phyloP scores from a whole-genome alignment of 306 rosid genomes.

The Elaeagnus macrophylla region DNA sequence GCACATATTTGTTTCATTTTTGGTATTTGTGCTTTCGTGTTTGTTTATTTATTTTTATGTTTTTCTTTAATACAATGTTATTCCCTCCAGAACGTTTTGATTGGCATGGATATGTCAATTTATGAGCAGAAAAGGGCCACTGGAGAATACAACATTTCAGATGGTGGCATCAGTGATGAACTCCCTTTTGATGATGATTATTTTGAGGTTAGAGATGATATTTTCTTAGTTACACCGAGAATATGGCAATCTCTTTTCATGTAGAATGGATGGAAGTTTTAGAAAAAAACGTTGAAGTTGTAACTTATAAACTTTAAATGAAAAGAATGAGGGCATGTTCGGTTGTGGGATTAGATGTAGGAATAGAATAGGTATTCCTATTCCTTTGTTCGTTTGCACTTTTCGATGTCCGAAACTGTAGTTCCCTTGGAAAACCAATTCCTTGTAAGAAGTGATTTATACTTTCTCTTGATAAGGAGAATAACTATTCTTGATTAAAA shows the following conservation, averaged over 20 bases:
- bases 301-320: background rate
- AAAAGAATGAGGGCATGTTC: background rate
- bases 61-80: conserved; percentile 19
- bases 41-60: conserved; percentile 4
- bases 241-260: background rate
- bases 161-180: conserved; percentile 34
- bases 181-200: conserved; percentile 50
- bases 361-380: too few relatives aligned
- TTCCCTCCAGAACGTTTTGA: conserved; percentile 59
- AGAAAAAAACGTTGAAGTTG: background rate
- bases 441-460: too few relatives aligned
- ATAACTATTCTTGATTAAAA: too few relatives aligned
- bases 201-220: conserved; percentile 46
- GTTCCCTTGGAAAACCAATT: too few relatives aligned
- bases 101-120: conserved; percentile 74
- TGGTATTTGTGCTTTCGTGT: background rate
- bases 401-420: too few relatives aligned
- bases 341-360: background rate
- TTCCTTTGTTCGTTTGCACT: too few relatives aligned
- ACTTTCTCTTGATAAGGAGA: too few relatives aligned
- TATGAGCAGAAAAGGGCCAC: conserved; percentile 46
- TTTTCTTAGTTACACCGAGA: conserved; percentile 9
- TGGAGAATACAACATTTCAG: conserved; percentile 32
- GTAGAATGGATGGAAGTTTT: background rate
- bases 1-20: background rate